These are phyloP conservation scores for Eragrostis nindensis DNA, from an alignment of 176 grass and related monocot species.

Conservation along the genomic window DNA sequence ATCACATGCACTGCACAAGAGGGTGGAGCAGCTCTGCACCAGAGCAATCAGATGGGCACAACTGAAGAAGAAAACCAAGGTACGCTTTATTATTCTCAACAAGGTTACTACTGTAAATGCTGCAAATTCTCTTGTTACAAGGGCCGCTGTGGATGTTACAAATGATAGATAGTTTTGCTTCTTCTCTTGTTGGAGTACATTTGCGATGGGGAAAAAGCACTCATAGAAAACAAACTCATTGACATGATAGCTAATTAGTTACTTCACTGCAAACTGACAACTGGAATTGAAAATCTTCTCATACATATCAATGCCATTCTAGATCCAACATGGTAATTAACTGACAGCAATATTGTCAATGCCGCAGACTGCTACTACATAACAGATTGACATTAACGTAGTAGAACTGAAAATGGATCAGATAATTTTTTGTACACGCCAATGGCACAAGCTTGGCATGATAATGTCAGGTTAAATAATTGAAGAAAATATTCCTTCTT, in stretches of 20 bases:
- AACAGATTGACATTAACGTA: too few species aligned
- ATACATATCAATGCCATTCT: too few species aligned
- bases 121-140: neutral
- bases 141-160: neutral
- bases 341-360: too few species aligned
- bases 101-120: too few species aligned
- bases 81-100: neutral
- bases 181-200: neutral
- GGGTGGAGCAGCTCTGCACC: constrained; percentile 97
- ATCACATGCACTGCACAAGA: constrained; percentile 97
- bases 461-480: neutral
- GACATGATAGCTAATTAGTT: neutral
- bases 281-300: neutral
- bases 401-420: neutral
- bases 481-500: neutral
- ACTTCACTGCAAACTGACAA: constrained; percentile 19
- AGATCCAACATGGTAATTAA: too few species aligned
- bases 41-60: constrained; percentile 94
- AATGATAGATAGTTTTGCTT: neutral
- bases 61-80: constrained; percentile 97
- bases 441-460: neutral
- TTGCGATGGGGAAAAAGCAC: neutral
- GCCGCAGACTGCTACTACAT: too few species aligned
- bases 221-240: neutral
- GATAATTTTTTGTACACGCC: constrained; percentile 13